Base-by-base conservation (phyloP, 2,329 filamentous ascomycete genomes). In the Colletotrichum chlorophyti region DNA sequence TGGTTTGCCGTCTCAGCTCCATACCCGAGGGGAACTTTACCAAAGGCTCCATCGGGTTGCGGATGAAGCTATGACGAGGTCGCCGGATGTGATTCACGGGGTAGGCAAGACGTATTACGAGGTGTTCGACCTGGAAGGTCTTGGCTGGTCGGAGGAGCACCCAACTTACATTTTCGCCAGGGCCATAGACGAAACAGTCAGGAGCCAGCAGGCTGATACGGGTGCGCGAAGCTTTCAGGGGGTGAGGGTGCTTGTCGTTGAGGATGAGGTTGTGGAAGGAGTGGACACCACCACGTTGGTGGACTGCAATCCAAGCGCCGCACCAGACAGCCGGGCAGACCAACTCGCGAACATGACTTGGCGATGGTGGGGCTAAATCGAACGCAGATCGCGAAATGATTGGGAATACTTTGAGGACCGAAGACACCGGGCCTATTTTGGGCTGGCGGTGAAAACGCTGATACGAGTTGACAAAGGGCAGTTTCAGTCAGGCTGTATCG, bases 111-210 rank as follows among this genome's bases (percentile, higher is more conserved):
- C 62, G 6, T 74, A 73, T 49, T 64, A 67, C 9, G 70, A 74
- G 51, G 68, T 73, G 1, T 66, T 69, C 42, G 68, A 73, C 15
- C 50, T 74, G 5, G 67, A 71, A 45, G 45, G 50, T 3, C 27
- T 74, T 9, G 70, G 70, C 4, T 74, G 72, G 72, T 45, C 64
- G 1, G 61, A 64, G 12, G 48, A 62, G 10, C 70, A 74, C 26
- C 66, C 69, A 0, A 64, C 65, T 1, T 73, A 68, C 14, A 48
- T 67, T 3, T 74, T 74, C 51, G 70, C 66, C 3, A 62, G 64
- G 40, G 57, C 67, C 26, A 65, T 74, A 5, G 58, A 64, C 3
- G 64, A 67, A 42, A 65, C 66, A 4, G 67, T 74, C 37, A 65
- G 67, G 7, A 60, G 63, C 42, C 72, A 74, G 47, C 72, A 74